Evolutionary conservation across 345 rosid species (phyloP).

Genomic region (Draba incana): DNA sequence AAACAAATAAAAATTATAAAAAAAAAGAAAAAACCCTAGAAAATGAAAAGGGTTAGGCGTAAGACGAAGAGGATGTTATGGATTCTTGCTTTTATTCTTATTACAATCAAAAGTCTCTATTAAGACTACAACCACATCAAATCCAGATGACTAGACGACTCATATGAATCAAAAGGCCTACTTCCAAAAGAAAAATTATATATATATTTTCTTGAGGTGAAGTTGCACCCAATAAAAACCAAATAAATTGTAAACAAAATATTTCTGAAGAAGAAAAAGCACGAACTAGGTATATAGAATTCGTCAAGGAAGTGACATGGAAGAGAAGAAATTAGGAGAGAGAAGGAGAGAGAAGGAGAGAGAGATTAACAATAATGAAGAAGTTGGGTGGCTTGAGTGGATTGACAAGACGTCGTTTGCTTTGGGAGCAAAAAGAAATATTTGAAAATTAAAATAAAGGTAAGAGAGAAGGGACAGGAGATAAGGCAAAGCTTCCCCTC

Average conservation of each 20-base stretch:
- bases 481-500: slow-evolving; percentile 45
- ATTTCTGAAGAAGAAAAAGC: slow-evolving; percentile 28
- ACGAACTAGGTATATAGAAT: slow-evolving; percentile 40
- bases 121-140: slow-evolving; percentile 42
- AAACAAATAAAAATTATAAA: neutral
- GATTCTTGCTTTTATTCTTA: slow-evolving; percentile 42
- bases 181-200: slow-evolving; percentile 12
- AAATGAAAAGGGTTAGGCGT: slow-evolving; percentile 9
- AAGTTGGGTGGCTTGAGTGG: slow-evolving; percentile 58
- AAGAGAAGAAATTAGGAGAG: slow-evolving; percentile 25
- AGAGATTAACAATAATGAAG: slow-evolving; percentile 48
- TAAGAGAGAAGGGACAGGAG: slow-evolving; percentile 43
- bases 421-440: slow-evolving; percentile 44
- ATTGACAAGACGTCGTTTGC: slow-evolving; percentile 67
- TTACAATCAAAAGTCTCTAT: slow-evolving; percentile 46
- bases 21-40: slow-evolving; percentile 39
- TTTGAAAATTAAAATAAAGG: slow-evolving; percentile 46
- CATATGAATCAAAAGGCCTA: slow-evolving; percentile 27
- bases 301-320: slow-evolving; percentile 35
- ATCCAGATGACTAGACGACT: slow-evolving; percentile 44
- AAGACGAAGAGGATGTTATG: slow-evolving; percentile 35
- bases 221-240: slow-evolving; percentile 54
- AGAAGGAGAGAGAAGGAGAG: slow-evolving; percentile 25
- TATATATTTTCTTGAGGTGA: slow-evolving; percentile 43
- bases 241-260: slow-evolving; percentile 30